phyloP scores from a whole-genome alignment of 2,329 filamentous ascomycete species.

The Phaeosphaeria sp. region DNA sequence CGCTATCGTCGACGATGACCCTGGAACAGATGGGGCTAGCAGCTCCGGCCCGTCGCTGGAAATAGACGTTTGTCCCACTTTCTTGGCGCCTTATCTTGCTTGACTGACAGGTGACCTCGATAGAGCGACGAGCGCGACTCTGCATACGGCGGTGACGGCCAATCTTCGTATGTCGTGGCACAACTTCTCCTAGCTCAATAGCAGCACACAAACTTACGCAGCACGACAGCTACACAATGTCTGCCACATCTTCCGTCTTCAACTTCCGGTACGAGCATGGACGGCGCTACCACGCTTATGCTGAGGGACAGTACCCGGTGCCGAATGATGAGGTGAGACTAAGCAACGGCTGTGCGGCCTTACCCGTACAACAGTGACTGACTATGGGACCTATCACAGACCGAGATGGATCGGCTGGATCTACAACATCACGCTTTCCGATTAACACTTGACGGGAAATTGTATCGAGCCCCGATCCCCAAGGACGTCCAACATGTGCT shows the following conservation, averaged over 20 bases:
- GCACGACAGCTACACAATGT: constrained; percentile 34
- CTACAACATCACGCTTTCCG: constrained; percentile 44
- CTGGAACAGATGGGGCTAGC: constrained; percentile 24
- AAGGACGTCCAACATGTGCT: constrained; percentile 37
- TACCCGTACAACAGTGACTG: constrained; percentile 1
- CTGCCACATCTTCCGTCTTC: constrained; percentile 38
- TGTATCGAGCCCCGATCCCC: constrained; percentile 36
- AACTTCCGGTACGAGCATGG: constrained; percentile 40
- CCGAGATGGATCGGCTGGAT: constrained; percentile 38
- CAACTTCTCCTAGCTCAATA: background rate
- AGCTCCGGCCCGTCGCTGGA: constrained; percentile 33
- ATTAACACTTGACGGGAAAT: constrained; percentile 39
- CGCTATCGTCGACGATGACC: constrained; percentile 1
- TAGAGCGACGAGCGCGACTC: constrained; percentile 39
- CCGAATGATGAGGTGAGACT: constrained; percentile 40
- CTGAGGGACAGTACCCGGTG: constrained; percentile 39
- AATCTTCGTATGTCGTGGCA: constrained; percentile 21
- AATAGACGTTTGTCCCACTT: constrained; percentile 29
- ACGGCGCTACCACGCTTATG: constrained; percentile 40
- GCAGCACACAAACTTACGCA: background rate
- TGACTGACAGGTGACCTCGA: constrained; percentile 16
- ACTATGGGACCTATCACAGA: constrained; percentile 13
- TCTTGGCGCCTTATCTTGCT: constrained; percentile 8
- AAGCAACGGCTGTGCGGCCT: background rate
- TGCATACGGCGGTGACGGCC: constrained; percentile 27